Base-by-base conservation (phyloP, 2,329 filamentous ascomycete genomes). In the Aphanocladium album region DNA sequence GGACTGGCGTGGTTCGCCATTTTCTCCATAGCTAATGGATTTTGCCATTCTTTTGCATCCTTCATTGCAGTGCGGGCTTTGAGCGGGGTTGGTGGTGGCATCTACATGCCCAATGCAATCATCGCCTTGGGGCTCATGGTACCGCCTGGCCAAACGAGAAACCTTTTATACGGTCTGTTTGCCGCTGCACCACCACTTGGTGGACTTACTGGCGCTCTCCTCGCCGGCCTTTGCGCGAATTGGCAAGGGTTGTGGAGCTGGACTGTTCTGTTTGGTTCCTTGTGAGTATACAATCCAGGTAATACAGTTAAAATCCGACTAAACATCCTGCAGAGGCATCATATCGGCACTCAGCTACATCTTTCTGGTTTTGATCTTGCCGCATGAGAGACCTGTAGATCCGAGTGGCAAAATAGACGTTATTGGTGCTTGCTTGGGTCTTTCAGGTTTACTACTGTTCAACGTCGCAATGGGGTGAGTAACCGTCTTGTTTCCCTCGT, bases 41-140 rank as follows among this genome's bases (percentile, higher is more conserved):
- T 82, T 58, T 77, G 72, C 46, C 71, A 68, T 2, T 73, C 69
- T 2, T 77, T 77, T 45, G 69, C 77, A 3, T 66, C 74, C 0
- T 80, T 83, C 60, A 70, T 76, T 23, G 69, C 75, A 1, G 69
- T 76, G 41, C 73, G 80, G 1, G 81, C 76, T 2, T 65, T 84
- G 3, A 74, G 74, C 0, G 82, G 83, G 1, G 35, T 71, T 7
- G 81, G 82, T 0, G 80, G 79, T 1, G 80, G 77, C 0, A 71
- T 81, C 17, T 68, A 83, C n/a, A 75, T 83, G 69, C 80, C 81
- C 0, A 83, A 83, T 63, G 77, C 79, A 0, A 73, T 84, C 0
- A 80, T 81, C 0, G 74, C 82, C 54, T 70, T 84, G 17, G 75
- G 74, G 0, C 76, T 74, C 27, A 80, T 75, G 39, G 75, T 81